Evolutionary conservation across 2,329 filamentous ascomycete genomes (phyloP).

Genomic region (Colletotrichum kahawae): DNA sequence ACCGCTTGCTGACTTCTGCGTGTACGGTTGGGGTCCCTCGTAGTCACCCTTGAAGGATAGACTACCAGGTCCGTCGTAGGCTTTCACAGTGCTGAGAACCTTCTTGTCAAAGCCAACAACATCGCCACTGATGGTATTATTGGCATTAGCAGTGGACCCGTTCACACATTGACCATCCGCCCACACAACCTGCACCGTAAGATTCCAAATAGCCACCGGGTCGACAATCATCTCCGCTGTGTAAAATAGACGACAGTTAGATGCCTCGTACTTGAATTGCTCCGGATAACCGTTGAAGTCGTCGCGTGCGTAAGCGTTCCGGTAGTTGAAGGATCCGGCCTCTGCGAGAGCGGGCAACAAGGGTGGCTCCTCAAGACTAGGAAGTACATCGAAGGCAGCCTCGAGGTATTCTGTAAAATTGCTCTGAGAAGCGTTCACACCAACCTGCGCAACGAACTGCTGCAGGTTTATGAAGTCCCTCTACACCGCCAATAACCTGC

Average conservation of each 20-base stretch:
- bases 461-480: constrained; percentile 45
- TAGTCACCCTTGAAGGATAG: not conserved
- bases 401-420: not conserved
- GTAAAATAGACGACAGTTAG: constrained; percentile 64
- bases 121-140: not conserved
- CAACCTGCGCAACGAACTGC: not conserved
- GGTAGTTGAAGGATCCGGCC: constrained; percentile 49
- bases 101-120: not conserved
- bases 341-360: constrained; percentile 29
- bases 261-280: constrained; percentile 62
- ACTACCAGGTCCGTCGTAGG: not conserved
- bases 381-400: not conserved
- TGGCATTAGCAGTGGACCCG: not conserved
- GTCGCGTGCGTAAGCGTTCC: constrained; percentile 36
- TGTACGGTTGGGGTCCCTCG: not conserved
- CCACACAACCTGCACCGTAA: not conserved
- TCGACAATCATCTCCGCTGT: constrained; percentile 54
- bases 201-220: constrained; percentile 51
- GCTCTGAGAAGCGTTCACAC: not conserved
- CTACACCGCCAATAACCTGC: constrained; percentile 62
- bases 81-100: not conserved
- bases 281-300: constrained; percentile 43
- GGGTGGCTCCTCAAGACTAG: not conserved
- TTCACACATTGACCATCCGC: not conserved
- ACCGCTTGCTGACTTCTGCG: not conserved